phyloP scores from a whole-genome alignment of 2,329 filamentous ascomycete species.

The Metarhizium sp. region DNA sequence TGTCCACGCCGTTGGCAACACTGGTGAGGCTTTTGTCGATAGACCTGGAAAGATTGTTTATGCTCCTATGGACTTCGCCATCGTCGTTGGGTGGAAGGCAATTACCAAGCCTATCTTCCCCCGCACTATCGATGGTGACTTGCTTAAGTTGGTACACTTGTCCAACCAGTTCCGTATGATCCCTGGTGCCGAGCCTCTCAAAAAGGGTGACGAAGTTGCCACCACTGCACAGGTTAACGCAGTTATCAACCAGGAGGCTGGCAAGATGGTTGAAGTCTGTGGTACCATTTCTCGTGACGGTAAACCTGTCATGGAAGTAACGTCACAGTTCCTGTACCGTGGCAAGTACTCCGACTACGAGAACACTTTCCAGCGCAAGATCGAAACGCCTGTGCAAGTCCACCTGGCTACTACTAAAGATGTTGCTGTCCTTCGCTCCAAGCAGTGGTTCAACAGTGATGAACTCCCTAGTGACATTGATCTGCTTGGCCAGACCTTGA shows the following conservation, averaged over 20 bases:
- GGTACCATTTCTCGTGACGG: conserved; percentile 84
- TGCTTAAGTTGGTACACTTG: conserved; percentile 91
- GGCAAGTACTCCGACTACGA: conserved; percentile 88
- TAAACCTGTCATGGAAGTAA: conserved; percentile 91
- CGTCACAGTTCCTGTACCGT: conserved; percentile 95
- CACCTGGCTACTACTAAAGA: conserved; percentile 83
- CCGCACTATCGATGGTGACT: conserved; percentile 86
- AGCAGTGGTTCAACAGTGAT: conserved; percentile 94
- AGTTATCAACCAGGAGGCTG: conserved; percentile 94
- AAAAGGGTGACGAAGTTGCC: conserved; percentile 87
- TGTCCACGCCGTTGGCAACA: conserved; percentile 97
- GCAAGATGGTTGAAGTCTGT: conserved; percentile 99
- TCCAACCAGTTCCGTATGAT: conserved; percentile 99
- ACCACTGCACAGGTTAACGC: conserved; percentile 96
- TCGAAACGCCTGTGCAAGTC: conserved; percentile 89
- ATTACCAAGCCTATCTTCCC: conserved; percentile 99
- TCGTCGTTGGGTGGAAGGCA: conserved; percentile 97
- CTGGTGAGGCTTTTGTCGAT: conserved; percentile 93
- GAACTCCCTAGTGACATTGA: conserved; percentile 61
- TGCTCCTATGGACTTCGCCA: conserved; percentile 97
- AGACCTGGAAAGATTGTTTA: conserved; percentile 88
- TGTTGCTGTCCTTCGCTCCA: conserved; percentile 85
- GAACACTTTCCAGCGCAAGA: conserved; percentile 98
- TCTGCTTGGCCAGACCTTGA: conserved; percentile 84
- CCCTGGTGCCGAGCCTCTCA: conserved; percentile 84